Base-by-base conservation (phyloP, 2,329 filamentous ascomycete genomes). In the Penicillium brevicompactum region DNA sequence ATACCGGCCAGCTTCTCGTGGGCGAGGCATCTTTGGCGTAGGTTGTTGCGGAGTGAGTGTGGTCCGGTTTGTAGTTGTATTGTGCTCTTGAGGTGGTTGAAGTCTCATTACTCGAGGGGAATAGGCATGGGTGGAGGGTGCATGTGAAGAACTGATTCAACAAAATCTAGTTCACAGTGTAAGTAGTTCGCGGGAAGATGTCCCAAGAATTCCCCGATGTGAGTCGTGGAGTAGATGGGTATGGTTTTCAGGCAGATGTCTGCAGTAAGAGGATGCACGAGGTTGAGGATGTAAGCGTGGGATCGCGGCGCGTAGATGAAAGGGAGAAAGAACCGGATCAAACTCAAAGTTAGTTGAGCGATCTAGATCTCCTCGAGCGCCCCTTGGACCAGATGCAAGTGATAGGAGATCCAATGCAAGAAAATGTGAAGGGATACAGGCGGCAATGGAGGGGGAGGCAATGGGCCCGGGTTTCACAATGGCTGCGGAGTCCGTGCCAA, bases 21-120 rank as follows among this genome's bases (percentile, higher is more conserved):
- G 69, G 57, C 74, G 74, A 62, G 70, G 65, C 74, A 77, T 76
- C 27, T 46, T 60, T n/a, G 48, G 24, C 32, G 56, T 30, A 16
- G 49, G 37, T 13, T 27, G 24, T 27, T 42, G 48, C n/a, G 51
- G 42, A 37, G 61, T 45, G 44, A 32, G 9, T 18, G 47, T 53
- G n/a, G 48, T 40, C 49, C 55, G 52, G 40, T 59, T 49, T 21
- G 53, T 51, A 46, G 44, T 53, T 51, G 50, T 56, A 38, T 56
- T 53, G 10, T 46, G 43, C 21, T 57, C 49, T 45, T 58, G 54
- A 50, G 53, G 57, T 30, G 59, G 54, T 46, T 53, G 52, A 58
- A 61, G 49, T 62, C 58, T 63, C 62, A 63, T 65, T 41, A 59
- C 55, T 60, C 53, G 32, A 46, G 32, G 38, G 50, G 55, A 40